Conservation (phyloP, 257 asterid genomes). For the Perilla frutescens region DNA sequence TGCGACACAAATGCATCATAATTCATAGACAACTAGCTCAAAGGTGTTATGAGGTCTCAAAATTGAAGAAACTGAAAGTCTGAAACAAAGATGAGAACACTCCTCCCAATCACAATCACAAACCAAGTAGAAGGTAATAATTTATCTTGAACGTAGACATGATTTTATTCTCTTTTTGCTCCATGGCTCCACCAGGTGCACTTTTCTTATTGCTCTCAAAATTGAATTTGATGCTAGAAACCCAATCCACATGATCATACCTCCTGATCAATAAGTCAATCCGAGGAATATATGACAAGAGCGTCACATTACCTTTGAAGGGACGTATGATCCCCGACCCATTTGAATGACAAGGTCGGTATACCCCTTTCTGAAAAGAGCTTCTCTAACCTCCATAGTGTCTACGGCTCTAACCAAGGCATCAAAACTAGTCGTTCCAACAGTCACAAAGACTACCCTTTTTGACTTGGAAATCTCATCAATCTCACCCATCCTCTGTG, state of each 20-base stretch:
- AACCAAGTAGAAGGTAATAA: background rate
- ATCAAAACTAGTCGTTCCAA: conserved; percentile 93
- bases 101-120: background rate
- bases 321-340: conserved; percentile 90
- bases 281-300: background rate
- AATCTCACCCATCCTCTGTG: conserved; percentile 49
- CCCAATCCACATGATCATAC: background rate
- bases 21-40: background rate
- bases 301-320: conserved; percentile 62
- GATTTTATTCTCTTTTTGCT: background rate
- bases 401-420: conserved; percentile 84
- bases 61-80: background rate
- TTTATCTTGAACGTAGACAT: background rate
- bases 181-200: background rate
- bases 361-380: conserved; percentile 68
- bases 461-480: conserved; percentile 44
- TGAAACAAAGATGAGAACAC: background rate
- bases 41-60: background rate
- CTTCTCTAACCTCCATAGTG: conserved; percentile 65
- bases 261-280: background rate
- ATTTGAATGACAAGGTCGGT: conserved; percentile 82
- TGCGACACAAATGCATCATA: background rate
- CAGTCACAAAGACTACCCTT: conserved; percentile 82
- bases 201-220: background rate
- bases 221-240: background rate